A percentile compares a stretch with the other conserved stretches of the same genome.
Conservation (phyloP, 495 filamentous ascomycete species). For the Lichina pygmaea region DNA sequence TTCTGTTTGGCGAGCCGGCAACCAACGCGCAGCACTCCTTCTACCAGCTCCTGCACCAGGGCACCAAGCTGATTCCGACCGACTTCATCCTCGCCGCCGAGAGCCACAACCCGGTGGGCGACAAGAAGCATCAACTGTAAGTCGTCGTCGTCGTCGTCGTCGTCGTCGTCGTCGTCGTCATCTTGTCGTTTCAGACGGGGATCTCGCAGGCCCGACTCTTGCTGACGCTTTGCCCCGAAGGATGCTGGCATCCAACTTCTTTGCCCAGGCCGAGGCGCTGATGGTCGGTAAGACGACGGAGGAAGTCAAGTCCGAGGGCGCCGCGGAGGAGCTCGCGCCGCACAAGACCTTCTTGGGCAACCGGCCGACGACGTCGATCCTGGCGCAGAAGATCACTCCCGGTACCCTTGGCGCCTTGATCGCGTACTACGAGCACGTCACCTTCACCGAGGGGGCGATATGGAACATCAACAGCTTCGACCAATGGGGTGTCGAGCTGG, state of each 20-base stretch:
- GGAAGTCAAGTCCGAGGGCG: conserved; percentile 70
- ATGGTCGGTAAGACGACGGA: conserved; percentile 95
- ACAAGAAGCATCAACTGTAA: conserved; percentile 76
- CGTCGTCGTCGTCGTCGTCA: background rate
- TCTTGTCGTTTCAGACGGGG: too few relatives aligned
- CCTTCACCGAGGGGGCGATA: conserved; percentile 87
- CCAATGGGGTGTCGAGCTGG: conserved; percentile 97
- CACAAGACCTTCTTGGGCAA: conserved; percentile 99
- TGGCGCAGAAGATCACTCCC: conserved; percentile 85
- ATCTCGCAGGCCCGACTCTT: background rate
- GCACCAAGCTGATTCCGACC: conserved; percentile 91
- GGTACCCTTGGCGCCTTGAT: conserved; percentile 83
- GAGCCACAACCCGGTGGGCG: conserved; percentile 83
- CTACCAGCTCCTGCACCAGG: conserved; percentile 97
- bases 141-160: background rate
- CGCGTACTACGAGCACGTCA: conserved; percentile 94
- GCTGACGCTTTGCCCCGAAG: conserved; percentile 8
- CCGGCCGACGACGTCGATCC: conserved; percentile 80
- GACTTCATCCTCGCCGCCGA: conserved; percentile 93
- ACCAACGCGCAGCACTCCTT: conserved; percentile 99
- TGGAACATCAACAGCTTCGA: conserved; percentile 99
- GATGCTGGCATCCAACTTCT: conserved; percentile 97
- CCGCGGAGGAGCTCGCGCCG: conserved; percentile 58
- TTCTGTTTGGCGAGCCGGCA: conserved; percentile 92
- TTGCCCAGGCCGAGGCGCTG: conserved; percentile 87